Base-by-base conservation (phyloP, 192 early-diverging fungal genomes). In the Spizellomyces punctatus region DNA sequence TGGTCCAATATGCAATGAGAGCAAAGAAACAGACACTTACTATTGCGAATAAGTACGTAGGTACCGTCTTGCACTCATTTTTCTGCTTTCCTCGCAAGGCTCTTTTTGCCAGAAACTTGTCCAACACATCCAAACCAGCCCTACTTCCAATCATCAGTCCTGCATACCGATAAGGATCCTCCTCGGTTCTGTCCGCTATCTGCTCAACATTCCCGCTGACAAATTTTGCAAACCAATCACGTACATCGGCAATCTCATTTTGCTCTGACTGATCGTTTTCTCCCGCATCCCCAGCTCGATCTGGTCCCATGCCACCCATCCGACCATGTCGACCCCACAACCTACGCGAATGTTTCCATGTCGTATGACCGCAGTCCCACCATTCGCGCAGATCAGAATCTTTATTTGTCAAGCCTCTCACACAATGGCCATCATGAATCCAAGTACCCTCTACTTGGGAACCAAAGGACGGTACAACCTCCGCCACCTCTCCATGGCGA, bases 291-390 rank as follows among this genome's bases (percentile, higher is more conserved):
- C 14, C 50, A 19, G 50, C 12, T 54, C 50, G 50, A 19, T 36
- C 27, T 36, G 27, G 27, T 36, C 27, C 27, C 27, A 36, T 36
- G 27, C 27, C 27, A 36, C 27, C 27, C 27, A 19, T 19, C 17
- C 50, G 50, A 19, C 50, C 50, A n/a, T 54, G 50, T n/a, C 50
- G 50, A 4, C 50, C 50, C 50, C 50, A 54, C 12, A 2, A 12
- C 14, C 1, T 19, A 19, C 14, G 17, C 14, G 14, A 54, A 19
- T 54, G 50, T 0, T 12, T 54, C 50, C 50, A 54, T 54, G 50
- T 54, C 14, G 50, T 54, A 54, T 54, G 50, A 12, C 50, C 59
- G 59, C 59, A 61, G 14, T 61, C 59, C 59, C 59, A 61, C 59
- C 59, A 61, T 10, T 61, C 59, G 17, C 59, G n/a, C 50, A 54